Base-by-base conservation (phyloP, 192 early-diverging fungal genomes). In the Backusella parvicylindrica region DNA sequence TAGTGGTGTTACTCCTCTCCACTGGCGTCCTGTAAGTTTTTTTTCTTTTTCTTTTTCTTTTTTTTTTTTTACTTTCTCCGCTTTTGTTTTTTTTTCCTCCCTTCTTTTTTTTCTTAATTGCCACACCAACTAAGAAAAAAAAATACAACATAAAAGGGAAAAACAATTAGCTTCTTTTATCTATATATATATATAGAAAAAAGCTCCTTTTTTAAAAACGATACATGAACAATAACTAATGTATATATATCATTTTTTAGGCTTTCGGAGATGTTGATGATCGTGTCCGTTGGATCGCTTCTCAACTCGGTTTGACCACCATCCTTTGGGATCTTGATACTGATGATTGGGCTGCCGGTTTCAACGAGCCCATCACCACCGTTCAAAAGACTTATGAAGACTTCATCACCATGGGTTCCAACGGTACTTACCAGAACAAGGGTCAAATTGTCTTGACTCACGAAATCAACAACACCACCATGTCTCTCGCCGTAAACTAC, bases 261-360 rank as follows among this genome's bases (percentile, higher is more conserved):
- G 72, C 75, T 40, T 71, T 78, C 75, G 81, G 84, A 68, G 84
- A 87, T 80, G 82, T 84, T 26, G 84, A 87, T 71, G 83, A 85
- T 77, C 86, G 86, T 81, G 80, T 85, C 53, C 82, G 84, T 41
- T 77, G 71, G 74, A 85, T 87, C 63, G 84, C 82, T 11, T 80
- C 82, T 60, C 84, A 87, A 72, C 77, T 87, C 26, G 82, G 79
- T 33, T 81, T 75, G 69, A 88, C 81, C 43, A 82, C 85, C n/a
- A 79, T 85, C 23, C 80, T 88, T 30, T 88, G 87, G 87, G 81
- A 81, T 37, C 81, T 84, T 70, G 87, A 89, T 70, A 87, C 86
- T 33, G 76, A 86, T 77, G 87, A 89, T 67, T 86, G 84, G 78
- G 66, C 67, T 66, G 81, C 81, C 66, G 77, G 70, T 66, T 43